Evolutionary conservation across 2,329 filamentous ascomycete genomes (phyloP), one percentile per base, ranked within the genome.

Genomic region (Phyllosticta capitalensis): DNA sequence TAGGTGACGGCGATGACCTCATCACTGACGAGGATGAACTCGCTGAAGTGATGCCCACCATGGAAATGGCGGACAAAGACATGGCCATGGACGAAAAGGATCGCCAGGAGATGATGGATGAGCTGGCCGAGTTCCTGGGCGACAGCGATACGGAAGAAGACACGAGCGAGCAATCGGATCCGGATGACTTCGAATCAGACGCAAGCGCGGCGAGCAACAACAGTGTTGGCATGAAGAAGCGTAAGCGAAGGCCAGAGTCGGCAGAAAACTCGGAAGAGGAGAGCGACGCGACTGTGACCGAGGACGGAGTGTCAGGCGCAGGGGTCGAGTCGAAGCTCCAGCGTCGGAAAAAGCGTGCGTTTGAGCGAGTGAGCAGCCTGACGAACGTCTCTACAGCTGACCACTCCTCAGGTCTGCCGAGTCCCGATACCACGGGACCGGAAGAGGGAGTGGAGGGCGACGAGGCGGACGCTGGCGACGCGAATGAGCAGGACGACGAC

Each of bases 71-170:
- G 14, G 52, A 61, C 24, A 52, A 45, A 7, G 45, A 62, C 9
- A 53, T 64, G 72, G 45, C 75, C 75, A 30, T 72, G 74, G n/a
- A 74, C 75, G 51, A 73, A 76, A 60, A 74, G 74, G 2, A 60
- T 21, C 33, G 58, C 22, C 54, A 60, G 21, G 54, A 56, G 50
- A 30, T 60, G 49, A 84, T 90, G 64, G 84, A 86, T 61, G 89
- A 92, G 67, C 75, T 92, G n/a, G 82, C 81, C 22, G 88, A 89
- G 58, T 90, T 92, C 64, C 74, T 91, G 61, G 81, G 78, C 9
- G 81, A 79, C 24, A 79, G 75, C 49, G 58, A 60, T 1, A 71
- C 71, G 7, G 72, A 72, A 55, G 64, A 74, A 65, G 70, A 72
- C 55, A 72, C 68, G 5, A 69, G 66, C 24, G 73, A 71, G 6